Evolutionary conservation across 345 rosid species (phyloP), one percentile per base, ranked within the genome.

Genomic region (Eutrema japonicum): DNA sequence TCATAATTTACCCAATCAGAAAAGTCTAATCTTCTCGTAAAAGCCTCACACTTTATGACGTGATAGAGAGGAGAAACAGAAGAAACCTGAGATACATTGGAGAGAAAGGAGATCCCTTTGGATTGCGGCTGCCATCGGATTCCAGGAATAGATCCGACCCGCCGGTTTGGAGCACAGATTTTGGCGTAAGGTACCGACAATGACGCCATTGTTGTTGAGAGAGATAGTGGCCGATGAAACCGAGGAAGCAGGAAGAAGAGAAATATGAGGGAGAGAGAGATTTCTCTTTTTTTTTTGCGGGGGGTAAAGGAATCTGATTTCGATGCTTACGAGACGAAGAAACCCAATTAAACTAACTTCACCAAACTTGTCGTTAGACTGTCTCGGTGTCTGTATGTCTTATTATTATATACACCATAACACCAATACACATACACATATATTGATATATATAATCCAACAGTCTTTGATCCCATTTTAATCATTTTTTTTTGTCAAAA

Each of bases 141-240:
- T 50, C 64, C 73, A 38, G 72, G 74, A 57, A 70, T n/a, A 77
- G 89, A 82, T 73, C 89, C 83, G 51, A 76, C 13, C n/a, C 37
- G 64, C 12, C 80, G 65, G 79, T 77, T 78, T 35, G 68, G 55
- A n/a, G 79, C 68, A 68, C 83, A 79, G 67, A 88, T 79, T 74
- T 89, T 92, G 53, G 92, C 86, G 75, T 83, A 84, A 22, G 98
- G 88, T 57, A 83, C 80, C 0, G 89, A 78, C 52, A 76, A 72
- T 35, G 93, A 83, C 14, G 90, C 88, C 98, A 92, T 92, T 62
- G 36, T 92, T 62, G 36, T 46, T 49, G 22, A 12, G 64, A 68
- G 22, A n/a, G 47, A 35, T 51, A 38, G 33, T 54, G 5, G 75
- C 38, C 79, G 79, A 63, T 64, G 54, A 64, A 40, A 76, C 79